Evolutionary conservation across 805 yeast species (phyloP).

Genomic region (Yarrowia sp.): DNA sequence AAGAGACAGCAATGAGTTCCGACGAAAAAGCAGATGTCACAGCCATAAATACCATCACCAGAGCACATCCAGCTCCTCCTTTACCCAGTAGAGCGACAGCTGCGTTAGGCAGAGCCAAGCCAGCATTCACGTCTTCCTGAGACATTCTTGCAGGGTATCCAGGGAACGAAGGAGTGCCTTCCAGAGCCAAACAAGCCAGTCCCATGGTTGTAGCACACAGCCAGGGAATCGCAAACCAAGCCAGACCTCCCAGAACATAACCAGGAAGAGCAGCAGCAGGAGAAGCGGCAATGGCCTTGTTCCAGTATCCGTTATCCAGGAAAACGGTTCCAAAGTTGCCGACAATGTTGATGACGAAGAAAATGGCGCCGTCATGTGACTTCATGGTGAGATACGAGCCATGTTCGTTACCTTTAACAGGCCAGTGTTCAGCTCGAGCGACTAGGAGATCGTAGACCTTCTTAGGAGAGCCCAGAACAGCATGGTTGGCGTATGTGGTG

Average conservation of each 20-base stretch:
- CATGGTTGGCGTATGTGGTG: conserved; percentile 69
- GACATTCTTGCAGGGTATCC: conserved; percentile 69
- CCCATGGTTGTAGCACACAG: conserved; percentile 83
- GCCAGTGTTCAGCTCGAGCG: conserved; percentile 52
- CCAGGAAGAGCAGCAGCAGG: conserved; percentile 87
- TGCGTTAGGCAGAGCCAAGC: conserved; percentile 63
- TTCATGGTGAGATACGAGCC: conserved; percentile 89
- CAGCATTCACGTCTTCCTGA: conserved; percentile 71
- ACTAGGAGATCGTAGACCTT: conserved; percentile 72
- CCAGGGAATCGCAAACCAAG: conserved; percentile 91
- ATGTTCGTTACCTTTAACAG: conserved; percentile 74
- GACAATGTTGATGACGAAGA: conserved; percentile 81
- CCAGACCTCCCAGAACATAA: conserved; percentile 80
- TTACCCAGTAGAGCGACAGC: conserved; percentile 82
- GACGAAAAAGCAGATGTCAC: conserved; percentile 91
- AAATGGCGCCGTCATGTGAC: conserved; percentile 82
- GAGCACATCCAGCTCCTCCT: conserved; percentile 83
- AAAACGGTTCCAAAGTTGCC: conserved; percentile 91
- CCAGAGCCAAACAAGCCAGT: conserved; percentile 74
- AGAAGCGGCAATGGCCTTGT: conserved; percentile 81
- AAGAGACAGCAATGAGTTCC: conserved; percentile 83
- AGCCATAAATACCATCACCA: conserved; percentile 83
- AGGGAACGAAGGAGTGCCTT: conserved; percentile 69
- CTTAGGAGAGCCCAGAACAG: conserved; percentile 75
- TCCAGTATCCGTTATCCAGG: conserved; percentile 84